A percentile compares a stretch with the other conserved stretches of the same genome.
phyloP scores from a whole-genome alignment of 305 asterid genomes.

The Ajuga reptans region DNA sequence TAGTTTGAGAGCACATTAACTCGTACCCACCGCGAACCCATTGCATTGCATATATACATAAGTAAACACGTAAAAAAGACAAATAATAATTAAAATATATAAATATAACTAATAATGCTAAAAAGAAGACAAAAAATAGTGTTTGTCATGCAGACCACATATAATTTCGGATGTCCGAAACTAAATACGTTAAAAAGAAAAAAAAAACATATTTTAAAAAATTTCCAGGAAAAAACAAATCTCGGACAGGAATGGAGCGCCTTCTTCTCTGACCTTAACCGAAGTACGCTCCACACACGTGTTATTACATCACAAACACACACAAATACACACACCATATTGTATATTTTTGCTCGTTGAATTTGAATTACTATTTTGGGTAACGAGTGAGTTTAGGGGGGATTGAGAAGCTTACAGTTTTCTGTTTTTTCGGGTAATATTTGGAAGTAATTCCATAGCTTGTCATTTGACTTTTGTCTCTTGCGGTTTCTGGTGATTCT shows the following conservation, averaged over 20 bases:
- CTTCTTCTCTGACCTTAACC: slow-evolving; percentile 18
- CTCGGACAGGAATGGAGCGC: slow-evolving; percentile 25
- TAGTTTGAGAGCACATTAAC: too few relatives aligned
- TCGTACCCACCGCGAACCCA: too few relatives aligned
- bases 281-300: slow-evolving; percentile 35
- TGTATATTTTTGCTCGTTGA: neutral
- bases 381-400: slow-evolving; percentile 25
- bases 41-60: too few relatives aligned
- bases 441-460: slow-evolving; percentile 18
- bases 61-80: too few relatives aligned
- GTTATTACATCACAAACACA: slow-evolving; percentile 5
- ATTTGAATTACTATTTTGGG: slow-evolving; percentile 20
- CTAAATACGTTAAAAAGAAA: neutral
- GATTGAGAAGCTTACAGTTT: slow-evolving; percentile 13
- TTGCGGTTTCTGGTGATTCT: slow-evolving; percentile 36
- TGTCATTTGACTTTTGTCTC: slow-evolving; percentile 31
- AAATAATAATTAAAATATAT: neutral
- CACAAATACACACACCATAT: neutral
- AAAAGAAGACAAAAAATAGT: neutral
- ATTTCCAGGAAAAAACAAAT: neutral
- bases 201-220: neutral
- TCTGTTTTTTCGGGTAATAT: slow-evolving; percentile 23
- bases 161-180: slow-evolving; percentile 10
- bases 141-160: slow-evolving; percentile 27
- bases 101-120: too few relatives aligned